Base-by-base conservation (phyloP, 2,329 filamentous ascomycete species). In the Colletotrichum sublineola region DNA sequence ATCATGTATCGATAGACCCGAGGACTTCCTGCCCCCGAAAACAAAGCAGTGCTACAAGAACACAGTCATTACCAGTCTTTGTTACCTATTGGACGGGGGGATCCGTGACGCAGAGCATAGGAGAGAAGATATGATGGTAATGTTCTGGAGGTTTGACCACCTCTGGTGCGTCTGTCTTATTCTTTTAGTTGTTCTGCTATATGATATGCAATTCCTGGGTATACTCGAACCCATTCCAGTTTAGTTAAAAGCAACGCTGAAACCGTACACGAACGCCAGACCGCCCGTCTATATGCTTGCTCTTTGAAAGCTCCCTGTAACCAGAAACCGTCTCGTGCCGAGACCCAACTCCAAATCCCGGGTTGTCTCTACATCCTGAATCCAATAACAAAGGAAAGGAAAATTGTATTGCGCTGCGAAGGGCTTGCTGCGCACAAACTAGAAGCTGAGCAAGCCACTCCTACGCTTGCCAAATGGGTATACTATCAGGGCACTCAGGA, bases 381-480 rank as follows among this genome's bases (percentile, higher is more conserved):
- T 52, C 44, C 33, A 38, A 40, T 18, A 50, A 50, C 42, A 36
- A 36, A n/a, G 7, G n/a, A 40, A 24, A 38, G 29, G 14, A 6
- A 48, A 36, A 18, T 24, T 31, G 8, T 18, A 38, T 18, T 9
- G 46, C 1, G 33, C n/a, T 2, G 46, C 18, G 3, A 52, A 40
- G 15, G 5, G 9, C 33, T 42, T 44, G 48, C 36, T n/a, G 15
- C 52, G 52, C 67, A 46, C 20, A 33, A 63, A 38, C 52, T 71
- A 72, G 60, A 72, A 72, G 67, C 85, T 87, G 75, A 89, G 89
- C 60, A 90, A 74, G 2, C 87, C 88, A 74, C 88, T 90, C 68
- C 88, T 82, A 74, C 86, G 83, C 80, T 90, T 90, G 15, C 88
- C 88, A 44, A 89, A 79, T 0, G 87, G 87, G 76, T 89, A 89